phyloP scores from a whole-genome alignment of 2,329 filamentous ascomycete genomes.

The Calcarisporium arbuscula region DNA sequence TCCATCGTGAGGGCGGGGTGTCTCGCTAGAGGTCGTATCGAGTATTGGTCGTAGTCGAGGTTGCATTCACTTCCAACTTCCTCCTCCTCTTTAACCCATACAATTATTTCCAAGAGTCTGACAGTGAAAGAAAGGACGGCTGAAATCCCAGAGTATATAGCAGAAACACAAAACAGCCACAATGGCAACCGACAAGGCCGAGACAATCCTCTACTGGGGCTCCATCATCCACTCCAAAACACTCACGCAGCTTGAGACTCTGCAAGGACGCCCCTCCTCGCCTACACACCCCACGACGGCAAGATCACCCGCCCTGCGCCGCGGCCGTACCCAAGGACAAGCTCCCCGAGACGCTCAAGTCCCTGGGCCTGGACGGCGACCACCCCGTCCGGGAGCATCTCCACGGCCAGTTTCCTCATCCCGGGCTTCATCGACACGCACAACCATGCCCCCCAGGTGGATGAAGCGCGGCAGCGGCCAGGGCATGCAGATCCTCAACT shows the following conservation, averaged over 20 bases:
- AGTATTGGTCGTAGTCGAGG: no score
- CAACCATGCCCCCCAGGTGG: slow-evolving; percentile 59
- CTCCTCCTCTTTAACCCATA: no score
- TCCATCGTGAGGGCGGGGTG: no score
- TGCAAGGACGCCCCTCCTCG: slow-evolving; percentile 31
- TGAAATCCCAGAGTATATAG: no score
- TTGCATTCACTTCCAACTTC: no score
- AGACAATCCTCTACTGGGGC: slow-evolving; percentile 34
- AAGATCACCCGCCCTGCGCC: slow-evolving; percentile 20
- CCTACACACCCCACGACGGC: slow-evolving; percentile 17
- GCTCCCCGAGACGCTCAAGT: slow-evolving; percentile 10
- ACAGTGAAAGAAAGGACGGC: no score
- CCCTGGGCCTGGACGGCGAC: slow-evolving; percentile 5
- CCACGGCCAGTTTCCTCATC: slow-evolving; percentile 44
- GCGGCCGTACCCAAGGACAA: slow-evolving; percentile 9
- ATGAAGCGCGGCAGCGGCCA: slow-evolving; percentile 42
- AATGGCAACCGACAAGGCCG: no score
- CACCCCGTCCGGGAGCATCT: slow-evolving; percentile 18
- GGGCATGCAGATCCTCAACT: slow-evolving; percentile 51
- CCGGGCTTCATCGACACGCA: slow-evolving; percentile 62
- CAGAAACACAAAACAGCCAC: no score
- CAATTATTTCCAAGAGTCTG: no score
- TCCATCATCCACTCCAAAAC: slow-evolving; percentile 33
- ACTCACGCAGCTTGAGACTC: slow-evolving; percentile 26
- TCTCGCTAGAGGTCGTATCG: no score